Evolutionary conservation across 1,284 basidiomycete species (phyloP).

Genomic region (Ceratobasidium papillatum): DNA sequence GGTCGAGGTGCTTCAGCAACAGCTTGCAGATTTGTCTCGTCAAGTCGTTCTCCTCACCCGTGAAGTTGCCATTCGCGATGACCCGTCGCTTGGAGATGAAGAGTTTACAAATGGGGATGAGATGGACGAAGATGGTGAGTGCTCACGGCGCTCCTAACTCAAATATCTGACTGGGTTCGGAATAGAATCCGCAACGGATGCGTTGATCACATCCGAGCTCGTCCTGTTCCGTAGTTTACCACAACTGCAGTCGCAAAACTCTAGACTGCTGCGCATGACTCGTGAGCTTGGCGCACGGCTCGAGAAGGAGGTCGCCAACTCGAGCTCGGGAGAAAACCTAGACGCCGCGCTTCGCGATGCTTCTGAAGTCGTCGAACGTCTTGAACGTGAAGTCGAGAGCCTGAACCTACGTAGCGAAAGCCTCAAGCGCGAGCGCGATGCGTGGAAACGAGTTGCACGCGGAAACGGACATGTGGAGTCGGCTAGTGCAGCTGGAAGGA

Average conservation of each 20-base stretch:
- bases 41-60: constrained; percentile 85
- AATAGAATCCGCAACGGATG: constrained; percentile 66
- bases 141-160: background rate
- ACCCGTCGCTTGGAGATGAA: constrained; percentile 79
- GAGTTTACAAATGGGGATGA: constrained; percentile 64
- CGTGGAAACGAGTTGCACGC: constrained; percentile 34
- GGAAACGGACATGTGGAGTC: constrained; percentile 4
- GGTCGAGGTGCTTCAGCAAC: constrained; percentile 74
- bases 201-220: constrained; percentile 88
- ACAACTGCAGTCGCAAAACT: constrained; percentile 88
- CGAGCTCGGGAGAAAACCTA: constrained; percentile 63
- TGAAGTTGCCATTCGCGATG: constrained; percentile 80
- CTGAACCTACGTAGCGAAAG: constrained; percentile 69
- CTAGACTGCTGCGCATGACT: constrained; percentile 83
- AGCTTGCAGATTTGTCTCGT: constrained; percentile 85
- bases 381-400: constrained; percentile 77
- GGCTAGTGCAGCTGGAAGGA: background rate
- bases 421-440: constrained; percentile 72
- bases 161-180: constrained; percentile 47
- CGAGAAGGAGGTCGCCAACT: constrained; percentile 67
- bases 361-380: constrained; percentile 80
- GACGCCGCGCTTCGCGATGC: constrained; percentile 83
- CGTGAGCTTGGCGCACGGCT: constrained; percentile 81
- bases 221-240: constrained; percentile 87
- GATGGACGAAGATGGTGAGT: constrained; percentile 53